Evolutionary conservation across 352 stramenopile genomes (phyloP), one percentile per base, ranked within the genome.

Genomic region (Globisporangium spinosum): DNA sequence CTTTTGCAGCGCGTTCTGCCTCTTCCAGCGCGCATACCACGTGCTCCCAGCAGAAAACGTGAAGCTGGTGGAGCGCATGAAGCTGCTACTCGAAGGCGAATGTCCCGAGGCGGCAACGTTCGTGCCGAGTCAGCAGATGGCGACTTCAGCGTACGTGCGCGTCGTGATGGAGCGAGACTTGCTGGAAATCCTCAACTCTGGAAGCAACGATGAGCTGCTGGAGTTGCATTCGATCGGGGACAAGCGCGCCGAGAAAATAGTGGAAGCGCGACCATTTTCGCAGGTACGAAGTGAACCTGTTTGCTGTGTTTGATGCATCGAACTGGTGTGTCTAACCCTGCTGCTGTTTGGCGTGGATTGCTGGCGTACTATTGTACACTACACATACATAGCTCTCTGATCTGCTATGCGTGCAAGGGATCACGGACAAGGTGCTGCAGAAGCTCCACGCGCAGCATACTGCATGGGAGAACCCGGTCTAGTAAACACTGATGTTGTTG

Each of bases 11-110:
- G 76, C 82, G 13, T 79, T 75, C 62, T 73, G 70, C n/a, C 70
- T 89, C 47, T 88, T 91, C 63, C 83, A 80, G 64, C 77, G 78
- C 9, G 79, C 83, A 17, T 77, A 75, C 47, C 68, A 84, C 25
- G 58, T 88, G 29, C 73, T 91, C 1, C 77, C 80, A 2, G 74
- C 77, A 15, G 66, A 76, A 58, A 89, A 77, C 70, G 55, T 70
- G 10, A 87, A 82, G 70, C 65, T 91, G 8, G 59, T 67, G 0
- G 78, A 84, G 56, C 79, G 83, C 20, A 69, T 88, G 25, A 29
- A 64, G 32, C 65, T 71, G 2, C 60, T 88, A 1, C 65, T 89
- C 2, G 74, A 77, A 27, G n/a, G 27, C 22, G 71, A 77, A 29
- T 78, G 65, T 34, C 71, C 71, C 20, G 53, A 47, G 1, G 73